phyloP scores from a whole-genome alignment of 2,329 filamentous ascomycete genomes.

The Nothopassalora personata region DNA sequence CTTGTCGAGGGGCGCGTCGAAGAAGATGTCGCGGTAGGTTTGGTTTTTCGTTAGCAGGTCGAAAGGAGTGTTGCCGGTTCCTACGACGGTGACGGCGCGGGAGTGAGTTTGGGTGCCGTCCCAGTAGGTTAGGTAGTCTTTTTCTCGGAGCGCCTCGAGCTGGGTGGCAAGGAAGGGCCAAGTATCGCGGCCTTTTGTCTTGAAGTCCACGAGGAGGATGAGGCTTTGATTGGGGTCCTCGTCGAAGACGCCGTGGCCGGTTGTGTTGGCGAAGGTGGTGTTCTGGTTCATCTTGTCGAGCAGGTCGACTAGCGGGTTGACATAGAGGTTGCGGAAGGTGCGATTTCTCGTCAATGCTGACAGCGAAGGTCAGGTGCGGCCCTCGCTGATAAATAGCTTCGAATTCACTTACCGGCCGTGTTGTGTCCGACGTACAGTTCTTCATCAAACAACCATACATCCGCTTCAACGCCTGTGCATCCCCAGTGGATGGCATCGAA shows the following conservation, averaged over 20 bases:
- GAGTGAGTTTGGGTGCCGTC: slow-evolving; percentile 47
- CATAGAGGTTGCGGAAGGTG: slow-evolving; percentile 59
- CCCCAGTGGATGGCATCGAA: slow-evolving; percentile 56
- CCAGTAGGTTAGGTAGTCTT: slow-evolving; percentile 48
- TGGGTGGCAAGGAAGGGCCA: slow-evolving; percentile 52
- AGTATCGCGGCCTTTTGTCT: slow-evolving; percentile 51
- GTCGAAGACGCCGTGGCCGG: slow-evolving; percentile 49
- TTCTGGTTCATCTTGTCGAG: slow-evolving; percentile 51
- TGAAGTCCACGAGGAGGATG: slow-evolving; percentile 64
- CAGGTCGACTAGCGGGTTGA: slow-evolving; percentile 58
- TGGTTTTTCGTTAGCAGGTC: slow-evolving; percentile 49
- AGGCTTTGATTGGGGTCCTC: slow-evolving; percentile 40
- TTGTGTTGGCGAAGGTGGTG: slow-evolving; percentile 43
- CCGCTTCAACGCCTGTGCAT: slow-evolving; percentile 62
- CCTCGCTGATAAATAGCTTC: too few species aligned
- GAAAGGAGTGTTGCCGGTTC: slow-evolving; percentile 60
- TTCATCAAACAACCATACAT: slow-evolving; percentile 57
- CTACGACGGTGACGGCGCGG: slow-evolving; percentile 63
- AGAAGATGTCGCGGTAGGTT: slow-evolving; percentile 51
- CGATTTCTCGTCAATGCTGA: slow-evolving; percentile 48
- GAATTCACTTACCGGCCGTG: slow-evolving; percentile 28
- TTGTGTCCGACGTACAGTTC: slow-evolving; percentile 62
- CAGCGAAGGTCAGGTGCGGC: too few species aligned
- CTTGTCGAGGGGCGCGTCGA: slow-evolving; percentile 57
- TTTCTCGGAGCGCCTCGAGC: slow-evolving; percentile 54